Base-by-base conservation (phyloP, 2,329 filamentous ascomycete genomes). In the Alternaria gaisen region DNA sequence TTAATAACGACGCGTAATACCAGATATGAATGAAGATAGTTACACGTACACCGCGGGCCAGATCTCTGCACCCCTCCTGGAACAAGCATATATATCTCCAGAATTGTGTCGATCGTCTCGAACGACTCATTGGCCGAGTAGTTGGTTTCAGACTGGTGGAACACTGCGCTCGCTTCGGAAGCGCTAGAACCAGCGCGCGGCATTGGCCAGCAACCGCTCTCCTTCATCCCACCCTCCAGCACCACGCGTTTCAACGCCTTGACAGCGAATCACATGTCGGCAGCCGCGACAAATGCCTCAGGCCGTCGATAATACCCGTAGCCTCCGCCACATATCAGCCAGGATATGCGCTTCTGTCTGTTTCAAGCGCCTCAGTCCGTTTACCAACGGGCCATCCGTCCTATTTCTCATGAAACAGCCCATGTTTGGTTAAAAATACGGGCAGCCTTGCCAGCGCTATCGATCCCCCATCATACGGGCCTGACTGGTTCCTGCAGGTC, bases 361-460 rank as follows among this genome's bases (percentile, higher is more conserved):
- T 71, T 73, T 73, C 69, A 73, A 55, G 58, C 69, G 55, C 65
- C 63, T 67, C 60, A 48, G 53, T 54, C 55, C 57, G 60, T 34
- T 60, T 53, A 44, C 59, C 60, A 61, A 50, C 60, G 53, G 62
- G 51, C 61, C 58, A 63, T 67, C 67, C 67, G 60, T 68, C 51
- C 61, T 62, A 71, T 73, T 74, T 64, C 71, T 68, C 66, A 58
- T 74, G 72, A 75, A 75, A 75, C 72, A 68, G 52, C 53, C 46
- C 53, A 30, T 32, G 62, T 63, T 56, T 68, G 57, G 63, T 71
- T 63, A 70, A 71, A 71, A 67, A 62, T 56, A 38, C 42, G 59
- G 54, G 48, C 57, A 61, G 61, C 61, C 60, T 56, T 62, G 58
- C 48, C 61, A 61, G 67, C 61, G 62, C 55, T 65, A 64, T 64